Conservation (phyloP, 2,329 filamentous ascomycete species). For the Blastomyces percursus region DNA sequence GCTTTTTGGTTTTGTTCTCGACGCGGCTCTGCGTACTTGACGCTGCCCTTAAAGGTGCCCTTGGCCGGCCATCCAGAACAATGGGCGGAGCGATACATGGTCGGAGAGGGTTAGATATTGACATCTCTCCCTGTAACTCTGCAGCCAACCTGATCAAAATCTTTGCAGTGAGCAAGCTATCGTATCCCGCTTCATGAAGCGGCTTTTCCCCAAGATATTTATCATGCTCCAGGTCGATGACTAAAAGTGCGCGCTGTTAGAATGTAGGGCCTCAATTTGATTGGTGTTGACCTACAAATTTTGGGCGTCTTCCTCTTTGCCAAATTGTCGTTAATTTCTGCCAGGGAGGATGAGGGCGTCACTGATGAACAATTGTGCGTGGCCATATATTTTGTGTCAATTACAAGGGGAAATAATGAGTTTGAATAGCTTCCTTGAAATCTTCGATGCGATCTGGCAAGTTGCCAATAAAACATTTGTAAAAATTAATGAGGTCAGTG, state of each 20-base stretch:
- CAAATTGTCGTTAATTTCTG: slow-evolving; percentile 21
- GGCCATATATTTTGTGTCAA: slow-evolving; percentile 55
- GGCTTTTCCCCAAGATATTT: slow-evolving; percentile 22
- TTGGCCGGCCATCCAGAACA: not conserved
- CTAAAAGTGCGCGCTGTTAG: slow-evolving; percentile 14
- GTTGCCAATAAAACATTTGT: slow-evolving; percentile 47
- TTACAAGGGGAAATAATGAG: slow-evolving; percentile 44
- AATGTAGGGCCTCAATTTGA: not conserved
- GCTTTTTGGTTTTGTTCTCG: slow-evolving; percentile 1
- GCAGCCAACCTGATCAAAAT: slow-evolving; percentile 47
- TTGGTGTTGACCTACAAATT: slow-evolving; percentile 20
- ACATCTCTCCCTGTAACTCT: slow-evolving; percentile 36
- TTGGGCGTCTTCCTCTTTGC: slow-evolving; percentile 18
- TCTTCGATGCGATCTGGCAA: slow-evolving; percentile 46
- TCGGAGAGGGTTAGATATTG: not conserved
- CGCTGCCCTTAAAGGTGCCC: not conserved
- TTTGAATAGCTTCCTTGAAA: slow-evolving; percentile 43
- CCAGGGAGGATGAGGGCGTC: slow-evolving; percentile 34
- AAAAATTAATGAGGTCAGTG: slow-evolving; percentile 52
- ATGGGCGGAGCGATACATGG: not conserved
- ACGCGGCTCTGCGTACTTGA: not conserved
- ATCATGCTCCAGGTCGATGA: slow-evolving; percentile 21
- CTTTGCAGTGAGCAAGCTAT: slow-evolving; percentile 50
- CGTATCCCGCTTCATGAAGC: slow-evolving; percentile 51
- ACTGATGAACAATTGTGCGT: slow-evolving; percentile 43